These are phyloP conservation scores for Cladophialophora chaetospira DNA, from an alignment of 2,329 filamentous ascomycete genomes.

Conservation along the genomic window DNA sequence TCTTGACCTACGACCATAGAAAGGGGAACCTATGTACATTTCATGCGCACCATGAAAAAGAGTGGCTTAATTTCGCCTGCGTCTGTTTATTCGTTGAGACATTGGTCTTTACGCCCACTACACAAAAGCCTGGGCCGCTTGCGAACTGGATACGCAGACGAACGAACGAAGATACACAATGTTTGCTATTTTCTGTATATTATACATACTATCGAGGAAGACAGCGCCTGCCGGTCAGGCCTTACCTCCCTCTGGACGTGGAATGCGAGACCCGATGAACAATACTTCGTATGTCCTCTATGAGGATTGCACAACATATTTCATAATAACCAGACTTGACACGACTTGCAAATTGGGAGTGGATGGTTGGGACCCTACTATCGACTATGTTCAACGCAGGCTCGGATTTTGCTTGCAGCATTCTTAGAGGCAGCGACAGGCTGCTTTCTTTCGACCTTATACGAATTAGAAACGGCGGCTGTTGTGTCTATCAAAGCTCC, in stretches of 20 bases:
- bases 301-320: neutral
- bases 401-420: too few species aligned
- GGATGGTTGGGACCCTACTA: too few species aligned
- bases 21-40: constrained; percentile 19
- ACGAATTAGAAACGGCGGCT: too few species aligned
- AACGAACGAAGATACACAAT: constrained; percentile 5
- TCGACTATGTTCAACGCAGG: too few species aligned
- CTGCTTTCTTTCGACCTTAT: too few species aligned
- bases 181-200: constrained; percentile 14
- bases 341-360: neutral
- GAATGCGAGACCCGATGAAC: neutral
- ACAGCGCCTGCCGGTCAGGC: constrained; percentile 17
- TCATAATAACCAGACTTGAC: neutral
- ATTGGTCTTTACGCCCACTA: neutral
- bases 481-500: too few species aligned
- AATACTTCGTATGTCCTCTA: neutral
- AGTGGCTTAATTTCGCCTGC: constrained; percentile 17
- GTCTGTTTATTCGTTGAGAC: constrained; percentile 1
- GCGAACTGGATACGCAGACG: neutral
- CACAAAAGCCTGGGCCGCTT: neutral
- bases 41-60: constrained; percentile 23
- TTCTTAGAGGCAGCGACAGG: too few species aligned
- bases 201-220: constrained; percentile 18
- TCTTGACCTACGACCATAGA: constrained; percentile 28
- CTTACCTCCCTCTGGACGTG: neutral